phyloP scores from a whole-genome alignment of 2,329 filamentous ascomycete genomes.

The Nemania sp. region DNA sequence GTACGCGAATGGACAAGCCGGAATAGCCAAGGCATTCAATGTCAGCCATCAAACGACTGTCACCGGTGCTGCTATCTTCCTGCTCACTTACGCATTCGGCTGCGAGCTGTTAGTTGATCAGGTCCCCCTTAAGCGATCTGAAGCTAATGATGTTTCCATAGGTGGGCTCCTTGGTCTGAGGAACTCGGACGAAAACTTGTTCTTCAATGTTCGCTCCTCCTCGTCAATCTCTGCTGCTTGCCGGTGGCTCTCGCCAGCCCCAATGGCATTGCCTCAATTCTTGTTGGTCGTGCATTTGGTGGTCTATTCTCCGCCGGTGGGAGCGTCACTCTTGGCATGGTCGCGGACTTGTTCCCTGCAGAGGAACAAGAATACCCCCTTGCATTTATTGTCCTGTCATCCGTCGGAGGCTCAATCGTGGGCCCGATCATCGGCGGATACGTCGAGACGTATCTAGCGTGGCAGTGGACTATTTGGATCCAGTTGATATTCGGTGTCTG shows the following conservation, averaged over 20 bases:
- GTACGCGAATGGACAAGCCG: constrained; percentile 52
- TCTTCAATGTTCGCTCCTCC: constrained; percentile 52
- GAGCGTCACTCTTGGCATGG: constrained; percentile 66
- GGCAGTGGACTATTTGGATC: constrained; percentile 66
- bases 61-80: constrained; percentile 52
- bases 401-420: constrained; percentile 57
- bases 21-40: constrained; percentile 49
- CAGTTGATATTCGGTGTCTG: constrained; percentile 59
- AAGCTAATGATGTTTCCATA: constrained; percentile 42
- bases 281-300: constrained; percentile 48
- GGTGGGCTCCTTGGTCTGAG: constrained; percentile 60
- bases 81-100: constrained; percentile 54
- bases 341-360: constrained; percentile 64
- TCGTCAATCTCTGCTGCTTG: constrained; percentile 59
- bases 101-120: constrained; percentile 56
- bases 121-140: neutral
- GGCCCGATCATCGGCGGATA: constrained; percentile 59
- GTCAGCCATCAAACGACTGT: constrained; percentile 52
- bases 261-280: constrained; percentile 44
- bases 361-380: constrained; percentile 62
- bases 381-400: constrained; percentile 62
- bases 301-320: constrained; percentile 66
- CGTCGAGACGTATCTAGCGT: constrained; percentile 49
- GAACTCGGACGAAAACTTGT: constrained; percentile 57
- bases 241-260: constrained; percentile 46